These are phyloP conservation scores for Pestalotiopsis sp. DNA, from an alignment of 2,329 filamentous ascomycete genomes.

Conservation along the genomic window DNA sequence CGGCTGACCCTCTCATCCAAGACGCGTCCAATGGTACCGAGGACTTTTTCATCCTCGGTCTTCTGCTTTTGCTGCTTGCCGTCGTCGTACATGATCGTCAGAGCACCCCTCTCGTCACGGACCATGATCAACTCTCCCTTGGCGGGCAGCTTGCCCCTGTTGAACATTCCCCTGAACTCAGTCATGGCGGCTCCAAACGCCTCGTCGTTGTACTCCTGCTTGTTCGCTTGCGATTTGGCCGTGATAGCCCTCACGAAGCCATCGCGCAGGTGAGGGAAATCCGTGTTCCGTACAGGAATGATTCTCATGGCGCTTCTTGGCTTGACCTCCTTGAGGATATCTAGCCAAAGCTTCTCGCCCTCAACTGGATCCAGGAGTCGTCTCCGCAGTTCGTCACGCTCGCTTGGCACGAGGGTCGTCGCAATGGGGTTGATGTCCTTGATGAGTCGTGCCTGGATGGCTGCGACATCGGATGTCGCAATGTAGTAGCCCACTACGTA, in stretches of 20 bases:
- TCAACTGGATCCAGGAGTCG: conserved; percentile 70
- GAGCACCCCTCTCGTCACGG: conserved; percentile 64
- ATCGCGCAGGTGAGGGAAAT: conserved; percentile 90
- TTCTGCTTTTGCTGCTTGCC: conserved; percentile 37
- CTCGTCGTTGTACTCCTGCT: conserved; percentile 66
- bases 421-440: conserved; percentile 76
- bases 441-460: conserved; percentile 78
- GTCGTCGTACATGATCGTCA: conserved; percentile 70
- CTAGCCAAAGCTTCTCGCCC: conserved; percentile 75
- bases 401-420: conserved; percentile 79
- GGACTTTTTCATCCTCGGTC: conserved; percentile 57
- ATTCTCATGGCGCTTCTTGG: conserved; percentile 82
- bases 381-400: conserved; percentile 74
- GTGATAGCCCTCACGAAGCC: conserved; percentile 88
- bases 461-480: conserved; percentile 77
- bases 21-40: conserved; percentile 69
- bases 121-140: conserved; percentile 75
- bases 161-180: conserved; percentile 81
- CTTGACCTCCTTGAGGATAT: conserved; percentile 65
- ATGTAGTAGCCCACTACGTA: conserved; percentile 95
- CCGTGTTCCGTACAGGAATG: conserved; percentile 88
- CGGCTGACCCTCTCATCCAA: conserved; percentile 79
- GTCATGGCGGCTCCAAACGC: conserved; percentile 74
- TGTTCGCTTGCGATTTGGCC: conserved; percentile 64
- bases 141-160: conserved; percentile 79